Percentiles rank a stretch among this genome's conserved stretches.
These are phyloP conservation scores for Lathyrus tuberosus DNA, from an alignment of 306 rosid genomes.

Conservation along the genomic window DNA sequence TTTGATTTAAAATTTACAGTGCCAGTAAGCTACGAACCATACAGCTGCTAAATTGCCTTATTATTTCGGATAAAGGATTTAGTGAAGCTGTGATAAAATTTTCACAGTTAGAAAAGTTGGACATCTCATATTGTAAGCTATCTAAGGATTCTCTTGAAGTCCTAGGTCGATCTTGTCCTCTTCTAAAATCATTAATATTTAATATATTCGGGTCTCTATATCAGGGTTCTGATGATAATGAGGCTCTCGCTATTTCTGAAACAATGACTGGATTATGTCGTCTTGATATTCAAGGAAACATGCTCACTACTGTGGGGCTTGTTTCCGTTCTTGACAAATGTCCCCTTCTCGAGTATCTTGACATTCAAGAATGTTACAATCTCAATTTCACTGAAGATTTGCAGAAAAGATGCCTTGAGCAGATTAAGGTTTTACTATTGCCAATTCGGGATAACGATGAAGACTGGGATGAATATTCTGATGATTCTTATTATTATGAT, in stretches of 20 bases:
- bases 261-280: not conserved
- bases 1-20: not conserved
- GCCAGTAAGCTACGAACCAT: not conserved
- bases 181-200: not conserved
- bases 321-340: not conserved
- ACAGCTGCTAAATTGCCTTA: not conserved
- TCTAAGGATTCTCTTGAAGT: not conserved
- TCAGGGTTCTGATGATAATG: not conserved
- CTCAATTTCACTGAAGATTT: not conserved
- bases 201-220: fast-evolving
- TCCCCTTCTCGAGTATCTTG: not conserved
- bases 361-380: not conserved
- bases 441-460: no score
- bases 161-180: not conserved
- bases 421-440: no score
- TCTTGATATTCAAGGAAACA: not conserved
- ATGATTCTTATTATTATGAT: no score
- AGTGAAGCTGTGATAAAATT: not conserved
- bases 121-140: not conserved
- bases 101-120: not conserved
- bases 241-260: not conserved
- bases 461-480: no score
- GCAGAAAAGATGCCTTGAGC: no score
- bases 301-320: not conserved
- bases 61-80: not conserved